Evolutionary conservation across 306 rosid genomes (phyloP).

Genomic region (peach (Prunus persica)): DNA sequence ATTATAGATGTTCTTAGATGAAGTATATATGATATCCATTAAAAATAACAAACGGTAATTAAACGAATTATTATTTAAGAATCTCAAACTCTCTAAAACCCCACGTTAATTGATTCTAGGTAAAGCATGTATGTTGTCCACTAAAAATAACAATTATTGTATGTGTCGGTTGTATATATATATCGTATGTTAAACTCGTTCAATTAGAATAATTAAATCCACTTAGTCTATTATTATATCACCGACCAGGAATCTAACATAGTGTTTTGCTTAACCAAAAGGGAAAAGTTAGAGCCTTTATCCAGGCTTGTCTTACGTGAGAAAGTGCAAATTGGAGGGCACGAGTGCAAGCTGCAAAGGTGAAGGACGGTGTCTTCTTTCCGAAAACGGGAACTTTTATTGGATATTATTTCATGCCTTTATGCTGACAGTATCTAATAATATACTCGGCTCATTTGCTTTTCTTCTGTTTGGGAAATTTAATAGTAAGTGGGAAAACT

Average conservation of each 20-base stretch:
- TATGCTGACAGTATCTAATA: neutral
- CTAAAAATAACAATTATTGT: neutral
- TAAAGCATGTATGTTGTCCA: too few species aligned
- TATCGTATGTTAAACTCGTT: too few species aligned
- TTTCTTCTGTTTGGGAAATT: neutral
- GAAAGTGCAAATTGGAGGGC: neutral
- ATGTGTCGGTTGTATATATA: neutral
- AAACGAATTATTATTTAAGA: too few species aligned
- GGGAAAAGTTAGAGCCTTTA: neutral
- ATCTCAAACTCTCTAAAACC: too few species aligned
- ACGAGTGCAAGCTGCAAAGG: neutral
- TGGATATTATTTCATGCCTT: too few species aligned
- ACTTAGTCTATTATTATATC: too few species aligned
- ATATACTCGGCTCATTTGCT: neutral
- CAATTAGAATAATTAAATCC: neutral
- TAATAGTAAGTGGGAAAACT: too few species aligned
- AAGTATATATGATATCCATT: too few species aligned
- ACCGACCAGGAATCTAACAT: neutral
- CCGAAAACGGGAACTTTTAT: neutral
- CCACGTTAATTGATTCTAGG: too few species aligned
- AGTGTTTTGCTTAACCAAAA: neutral
- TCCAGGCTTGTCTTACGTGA: neutral
- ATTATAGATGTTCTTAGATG: too few species aligned
- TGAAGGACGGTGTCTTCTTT: neutral
- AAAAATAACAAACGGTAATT: too few species aligned